A percentile compares a stretch with the other conserved stretches of the same genome.
Conservation (phyloP, 257 asterid species). For the Linderniella brevidens region DNA sequence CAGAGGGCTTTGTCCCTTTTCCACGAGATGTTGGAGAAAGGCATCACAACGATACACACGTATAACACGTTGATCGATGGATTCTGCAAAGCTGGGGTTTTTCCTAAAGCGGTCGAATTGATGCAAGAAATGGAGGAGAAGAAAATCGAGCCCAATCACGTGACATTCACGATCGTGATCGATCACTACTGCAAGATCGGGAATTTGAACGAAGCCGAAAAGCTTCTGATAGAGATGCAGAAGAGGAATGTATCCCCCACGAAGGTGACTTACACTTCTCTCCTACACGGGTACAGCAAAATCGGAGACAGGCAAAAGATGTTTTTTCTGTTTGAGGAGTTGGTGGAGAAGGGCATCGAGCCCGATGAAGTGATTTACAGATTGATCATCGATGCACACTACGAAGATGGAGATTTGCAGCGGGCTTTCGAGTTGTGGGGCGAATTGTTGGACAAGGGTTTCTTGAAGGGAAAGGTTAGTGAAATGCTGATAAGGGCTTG, state of each 20-base stretch:
- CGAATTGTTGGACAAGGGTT: constrained; percentile 44
- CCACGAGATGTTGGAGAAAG: constrained; percentile 34
- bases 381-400: constrained; percentile 37
- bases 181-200: constrained; percentile 46
- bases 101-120: constrained; percentile 45
- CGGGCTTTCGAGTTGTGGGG: constrained; percentile 45
- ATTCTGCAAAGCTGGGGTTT: constrained; percentile 49
- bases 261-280: constrained; percentile 51
- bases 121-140: constrained; percentile 42
- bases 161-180: constrained; percentile 61
- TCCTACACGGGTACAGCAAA: constrained; percentile 60
- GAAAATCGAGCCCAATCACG: constrained; percentile 48
- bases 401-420: constrained; percentile 37
- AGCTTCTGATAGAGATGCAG: constrained; percentile 48
- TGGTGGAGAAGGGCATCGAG: constrained; percentile 47
- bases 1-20: constrained; percentile 48
- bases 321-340: constrained; percentile 39
- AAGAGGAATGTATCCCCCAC: constrained; percentile 46
- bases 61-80: constrained; percentile 65
- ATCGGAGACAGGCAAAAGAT: constrained; percentile 43
- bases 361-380: constrained; percentile 56
- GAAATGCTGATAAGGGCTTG: constrained; percentile 31
- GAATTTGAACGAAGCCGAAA: constrained; percentile 48
- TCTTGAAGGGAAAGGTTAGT: constrained; percentile 35
- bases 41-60: constrained; percentile 41